Evolutionary conservation across 1,284 basidiomycete species (phyloP).

Genomic region (Ustilago esculenta): DNA sequence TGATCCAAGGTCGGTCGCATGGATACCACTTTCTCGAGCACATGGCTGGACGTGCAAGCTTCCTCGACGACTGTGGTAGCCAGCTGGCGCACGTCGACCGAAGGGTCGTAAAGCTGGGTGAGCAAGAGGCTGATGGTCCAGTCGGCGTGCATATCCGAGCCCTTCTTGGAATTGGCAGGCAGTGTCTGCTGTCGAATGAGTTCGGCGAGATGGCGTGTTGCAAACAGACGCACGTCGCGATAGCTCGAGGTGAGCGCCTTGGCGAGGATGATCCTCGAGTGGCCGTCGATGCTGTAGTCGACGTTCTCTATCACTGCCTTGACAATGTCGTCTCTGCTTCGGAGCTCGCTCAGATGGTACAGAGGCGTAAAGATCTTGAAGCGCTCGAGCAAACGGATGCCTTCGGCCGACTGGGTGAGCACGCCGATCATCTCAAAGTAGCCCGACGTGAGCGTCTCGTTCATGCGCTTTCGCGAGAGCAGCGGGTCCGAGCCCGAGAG

Average conservation of each 20-base stretch:
- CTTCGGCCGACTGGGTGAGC: constrained; percentile 85
- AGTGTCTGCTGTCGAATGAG: constrained; percentile 50
- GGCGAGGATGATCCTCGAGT: constrained; percentile 74
- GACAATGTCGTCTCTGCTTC: constrained; percentile 89
- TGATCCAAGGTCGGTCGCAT: constrained; percentile 95
- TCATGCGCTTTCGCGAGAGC: constrained; percentile 83
- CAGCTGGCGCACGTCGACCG: constrained; percentile 85
- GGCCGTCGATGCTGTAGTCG: constrained; percentile 70
- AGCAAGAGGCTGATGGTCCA: constrained; percentile 74
- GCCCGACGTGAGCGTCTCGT: constrained; percentile 85
- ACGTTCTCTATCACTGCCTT: constrained; percentile 89
- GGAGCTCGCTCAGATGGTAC: constrained; percentile 89
- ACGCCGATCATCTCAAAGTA: constrained; percentile 97
- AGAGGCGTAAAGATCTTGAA: constrained; percentile 93
- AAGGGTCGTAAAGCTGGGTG: constrained; percentile 93
- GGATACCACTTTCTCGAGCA: constrained; percentile 88
- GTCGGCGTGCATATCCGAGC: constrained; percentile 31
- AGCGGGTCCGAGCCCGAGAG: constrained; percentile 72
- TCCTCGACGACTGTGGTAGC: constrained; percentile 89
- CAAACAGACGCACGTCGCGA: constrained; percentile 74
- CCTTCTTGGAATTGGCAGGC: constrained; percentile 21
- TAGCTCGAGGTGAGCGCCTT: constrained; percentile 79
- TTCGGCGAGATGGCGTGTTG: constrained; percentile 84
- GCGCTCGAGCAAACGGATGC: constrained; percentile 87
- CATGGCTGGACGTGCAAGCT: constrained; percentile 83